Evolutionary conservation across 2,329 filamentous ascomycete species (phyloP).

Genomic region (Phaeosphaeriaceae sp.): DNA sequence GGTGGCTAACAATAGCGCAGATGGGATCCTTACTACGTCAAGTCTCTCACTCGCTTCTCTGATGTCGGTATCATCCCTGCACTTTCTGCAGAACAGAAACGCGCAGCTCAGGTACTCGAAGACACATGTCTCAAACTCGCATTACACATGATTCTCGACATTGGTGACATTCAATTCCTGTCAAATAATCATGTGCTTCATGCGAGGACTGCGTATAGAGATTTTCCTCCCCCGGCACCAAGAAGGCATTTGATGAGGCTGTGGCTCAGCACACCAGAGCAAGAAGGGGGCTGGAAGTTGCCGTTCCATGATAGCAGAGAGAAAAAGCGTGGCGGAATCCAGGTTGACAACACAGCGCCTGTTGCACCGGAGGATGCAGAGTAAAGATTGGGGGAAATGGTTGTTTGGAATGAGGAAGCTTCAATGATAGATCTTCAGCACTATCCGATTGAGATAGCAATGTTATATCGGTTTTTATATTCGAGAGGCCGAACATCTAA

Average conservation of each 20-base stretch:
- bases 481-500: too few species aligned
- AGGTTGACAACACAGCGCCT: conserved; percentile 81
- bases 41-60: conserved; percentile 75
- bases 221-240: conserved; percentile 70
- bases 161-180: conserved; percentile 88
- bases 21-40: conserved; percentile 89
- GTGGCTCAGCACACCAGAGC: conserved; percentile 83
- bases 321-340: conserved; percentile 88
- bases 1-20: conserved; percentile 33
- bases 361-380: conserved; percentile 79
- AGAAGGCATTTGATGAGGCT: conserved; percentile 80
- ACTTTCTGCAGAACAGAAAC: conserved; percentile 70
- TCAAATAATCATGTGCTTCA: conserved; percentile 82
- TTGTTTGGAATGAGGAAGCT: too few species aligned
- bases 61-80: conserved; percentile 75
- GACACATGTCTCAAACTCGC: conserved; percentile 74
- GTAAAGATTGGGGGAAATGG: conserved; percentile 49
- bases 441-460: too few species aligned
- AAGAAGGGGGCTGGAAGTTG: conserved; percentile 83
- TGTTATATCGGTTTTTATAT: too few species aligned
- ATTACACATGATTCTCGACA: conserved; percentile 84
- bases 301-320: conserved; percentile 81
- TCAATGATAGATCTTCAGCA: too few species aligned
- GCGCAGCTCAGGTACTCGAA: conserved; percentile 74
- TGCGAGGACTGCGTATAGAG: conserved; percentile 79